A percentile compares a stretch with the other conserved stretches of the same genome.
These are phyloP conservation scores for Colletotrichum graminicola DNA, from an alignment of 2,329 filamentous ascomycete genomes.

Conservation along the genomic window DNA sequence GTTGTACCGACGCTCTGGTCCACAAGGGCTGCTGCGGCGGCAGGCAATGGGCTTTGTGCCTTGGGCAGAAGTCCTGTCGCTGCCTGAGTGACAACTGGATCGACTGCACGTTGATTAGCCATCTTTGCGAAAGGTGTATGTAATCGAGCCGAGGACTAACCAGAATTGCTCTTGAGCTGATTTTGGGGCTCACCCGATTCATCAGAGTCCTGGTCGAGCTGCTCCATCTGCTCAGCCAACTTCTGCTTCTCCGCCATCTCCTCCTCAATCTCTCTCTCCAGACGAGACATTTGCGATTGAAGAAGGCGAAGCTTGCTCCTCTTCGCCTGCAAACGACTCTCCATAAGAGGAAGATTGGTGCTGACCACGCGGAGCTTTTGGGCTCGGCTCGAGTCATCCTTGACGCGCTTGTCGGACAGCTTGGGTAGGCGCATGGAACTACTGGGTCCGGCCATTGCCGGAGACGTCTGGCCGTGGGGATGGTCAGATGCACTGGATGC, in stretches of 20 bases:
- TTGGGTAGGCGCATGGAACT: slow-evolving; percentile 47
- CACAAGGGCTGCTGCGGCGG: not conserved
- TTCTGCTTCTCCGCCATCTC: slow-evolving; percentile 52
- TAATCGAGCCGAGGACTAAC: slow-evolving; percentile 12
- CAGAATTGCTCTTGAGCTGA: slow-evolving; percentile 36
- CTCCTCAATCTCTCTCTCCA: slow-evolving; percentile 63
- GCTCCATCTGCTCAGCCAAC: slow-evolving; percentile 48
- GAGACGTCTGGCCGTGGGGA: slow-evolving; percentile 44
- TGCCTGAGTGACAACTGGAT: slow-evolving; percentile 18
- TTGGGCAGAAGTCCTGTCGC: slow-evolving; percentile 10
- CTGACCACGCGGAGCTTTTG: slow-evolving; percentile 53
- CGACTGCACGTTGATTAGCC: slow-evolving; percentile 16
- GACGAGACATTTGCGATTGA: slow-evolving; percentile 59
- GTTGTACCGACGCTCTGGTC: not conserved
- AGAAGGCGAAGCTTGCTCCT: slow-evolving; percentile 61
- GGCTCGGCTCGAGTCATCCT: slow-evolving; percentile 41
- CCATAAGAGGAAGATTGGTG: slow-evolving; percentile 54
- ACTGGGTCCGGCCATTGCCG: slow-evolving; percentile 44
- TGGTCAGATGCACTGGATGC: slow-evolving; percentile 42
- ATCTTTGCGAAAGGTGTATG: too few relatives aligned
- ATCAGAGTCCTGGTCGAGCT: slow-evolving; percentile 34
- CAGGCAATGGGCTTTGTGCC: slow-evolving; percentile 10
- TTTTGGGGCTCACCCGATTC: slow-evolving; percentile 27
- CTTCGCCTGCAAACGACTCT: slow-evolving; percentile 57
- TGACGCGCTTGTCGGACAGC: slow-evolving; percentile 38